These are phyloP conservation scores for Apiotrichum porosum DNA, from an alignment of 1,284 basidiomycete species.

Conservation along the genomic window DNA sequence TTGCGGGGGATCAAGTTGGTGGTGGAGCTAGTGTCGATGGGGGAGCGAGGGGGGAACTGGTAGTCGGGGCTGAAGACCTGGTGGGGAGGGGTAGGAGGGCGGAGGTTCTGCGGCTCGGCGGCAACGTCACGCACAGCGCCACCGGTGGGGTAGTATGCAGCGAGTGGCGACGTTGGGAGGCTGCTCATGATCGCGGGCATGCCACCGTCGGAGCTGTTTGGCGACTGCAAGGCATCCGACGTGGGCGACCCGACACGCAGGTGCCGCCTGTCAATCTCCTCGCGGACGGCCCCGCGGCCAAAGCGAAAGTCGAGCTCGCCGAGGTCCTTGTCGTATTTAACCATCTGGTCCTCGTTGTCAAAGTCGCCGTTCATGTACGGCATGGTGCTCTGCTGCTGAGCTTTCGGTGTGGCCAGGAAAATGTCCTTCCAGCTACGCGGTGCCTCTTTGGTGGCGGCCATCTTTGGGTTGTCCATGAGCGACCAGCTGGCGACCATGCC, in stretches of 20 bases:
- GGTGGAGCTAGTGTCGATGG: conserved; percentile 7
- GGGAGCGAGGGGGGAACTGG: conserved; percentile 27
- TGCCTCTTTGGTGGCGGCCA: background rate
- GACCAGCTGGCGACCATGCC: conserved; percentile 36
- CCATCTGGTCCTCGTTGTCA: conserved; percentile 14
- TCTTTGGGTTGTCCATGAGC: conserved; percentile 19
- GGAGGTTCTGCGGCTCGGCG: background rate
- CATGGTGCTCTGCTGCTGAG: background rate
- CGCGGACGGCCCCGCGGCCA: conserved; percentile 32
- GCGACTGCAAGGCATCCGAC: background rate
- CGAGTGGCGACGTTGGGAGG: conserved; percentile 16
- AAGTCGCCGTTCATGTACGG: background rate
- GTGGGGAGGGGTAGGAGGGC: background rate
- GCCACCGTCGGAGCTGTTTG: background rate
- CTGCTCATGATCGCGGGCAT: background rate
- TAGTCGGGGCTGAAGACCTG: conserved; percentile 29
- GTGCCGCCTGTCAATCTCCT: conserved; percentile 30
- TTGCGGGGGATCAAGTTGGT: conserved; percentile 8
- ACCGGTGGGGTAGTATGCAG: conserved; percentile 20
- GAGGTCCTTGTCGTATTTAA: conserved; percentile 33
- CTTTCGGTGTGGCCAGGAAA: background rate
- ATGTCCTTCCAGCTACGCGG: background rate
- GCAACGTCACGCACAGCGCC: background rate
- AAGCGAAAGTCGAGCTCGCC: conserved; percentile 40
- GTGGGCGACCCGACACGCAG: conserved; percentile 1